Evolutionary conservation across 2,329 filamentous ascomycete genomes (phyloP), one percentile per base, ranked within the genome.

Genomic region (Chalaropsis ovoidea): DNA sequence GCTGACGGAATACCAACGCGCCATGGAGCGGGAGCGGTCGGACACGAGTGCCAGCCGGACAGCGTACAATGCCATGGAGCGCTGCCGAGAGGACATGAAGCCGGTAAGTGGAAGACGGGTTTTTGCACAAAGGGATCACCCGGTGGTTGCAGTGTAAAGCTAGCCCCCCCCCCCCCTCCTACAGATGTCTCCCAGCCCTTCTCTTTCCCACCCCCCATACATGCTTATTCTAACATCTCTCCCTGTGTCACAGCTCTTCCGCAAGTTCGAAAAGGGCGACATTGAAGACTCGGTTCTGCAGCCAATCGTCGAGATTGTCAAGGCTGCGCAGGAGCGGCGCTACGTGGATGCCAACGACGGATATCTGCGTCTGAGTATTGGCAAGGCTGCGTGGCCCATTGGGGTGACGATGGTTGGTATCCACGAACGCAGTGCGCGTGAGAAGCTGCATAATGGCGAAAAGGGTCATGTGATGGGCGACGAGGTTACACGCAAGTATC

Each of bases 401-500:
- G 94, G 94, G 76, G 94, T 99, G 47, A 99, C 94, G 75, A 99
- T 97, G 94, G 94, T 99, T 72, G 94, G 94, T 80, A 99, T 99
- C 71, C 94, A 99, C 82, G 94, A 97, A 80, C 86, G 94, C 73
- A 94, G 88, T 70, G 93, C 94, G 22, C 84, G 94, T 69, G 94
- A 99, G 77, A 99, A 99, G 77, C 78, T 99, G 67, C 92, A 97
- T 74, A 85, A 94, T 74, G 87, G 86, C 67, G 85, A 87, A 72
- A 87, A 91, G 72, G 94, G 93, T 3, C 92, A 99, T 75, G 96
- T 97, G 71, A 91, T 99, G 86, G 93, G 91, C 67, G 94, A 97
- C 73, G 94, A 99, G 77, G 86, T 88, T 56, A 99, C 94, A 63
- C 83, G 94, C 70, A 99, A 97, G 77, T 96, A 92, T 73, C 76